These are phyloP conservation scores for Leccinum obscurum DNA, from an alignment of 768 basidiomycete species.

Conservation along the genomic window DNA sequence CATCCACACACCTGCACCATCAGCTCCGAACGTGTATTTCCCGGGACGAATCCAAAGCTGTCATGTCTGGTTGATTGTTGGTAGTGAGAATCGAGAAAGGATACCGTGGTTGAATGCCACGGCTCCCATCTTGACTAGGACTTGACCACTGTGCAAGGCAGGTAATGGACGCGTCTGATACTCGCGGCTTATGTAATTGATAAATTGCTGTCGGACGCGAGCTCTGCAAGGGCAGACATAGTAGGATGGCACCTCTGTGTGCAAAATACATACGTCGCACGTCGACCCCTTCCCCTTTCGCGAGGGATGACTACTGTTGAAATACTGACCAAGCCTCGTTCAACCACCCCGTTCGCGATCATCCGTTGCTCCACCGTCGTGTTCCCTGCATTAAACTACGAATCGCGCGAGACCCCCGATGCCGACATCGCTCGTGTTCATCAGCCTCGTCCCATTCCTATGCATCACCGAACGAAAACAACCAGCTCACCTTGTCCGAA, in stretches of 20 bases:
- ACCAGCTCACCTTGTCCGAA: too few relatives aligned
- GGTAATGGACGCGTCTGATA: too few relatives aligned
- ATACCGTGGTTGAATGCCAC: conserved; percentile 67
- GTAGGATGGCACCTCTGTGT: too few relatives aligned
- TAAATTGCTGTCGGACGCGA: too few relatives aligned
- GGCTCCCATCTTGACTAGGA: conserved; percentile 61
- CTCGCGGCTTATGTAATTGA: too few relatives aligned
- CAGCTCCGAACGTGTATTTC: conserved; percentile 69
- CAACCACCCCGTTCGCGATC: conserved; percentile 87
- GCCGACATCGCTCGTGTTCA: too few relatives aligned
- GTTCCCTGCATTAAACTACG: conserved; percentile 52
- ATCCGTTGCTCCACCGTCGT: conserved; percentile 93
- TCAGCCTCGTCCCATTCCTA: too few relatives aligned
- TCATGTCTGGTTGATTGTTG: too few relatives aligned
- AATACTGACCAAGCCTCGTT: conserved; percentile 89
- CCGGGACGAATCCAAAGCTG: conserved; percentile 77
- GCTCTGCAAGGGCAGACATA: too few relatives aligned
- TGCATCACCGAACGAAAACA: too few relatives aligned
- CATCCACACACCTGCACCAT: conserved; percentile 62
- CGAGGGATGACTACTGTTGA: conserved; percentile 40
- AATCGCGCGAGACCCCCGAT: not conserved
- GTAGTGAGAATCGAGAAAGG: not conserved
- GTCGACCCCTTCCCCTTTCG: not conserved
- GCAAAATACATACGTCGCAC: too few relatives aligned
- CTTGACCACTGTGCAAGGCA: too few relatives aligned